phyloP scores from a whole-genome alignment of 805 yeast species.

The Ogataea minuta region DNA sequence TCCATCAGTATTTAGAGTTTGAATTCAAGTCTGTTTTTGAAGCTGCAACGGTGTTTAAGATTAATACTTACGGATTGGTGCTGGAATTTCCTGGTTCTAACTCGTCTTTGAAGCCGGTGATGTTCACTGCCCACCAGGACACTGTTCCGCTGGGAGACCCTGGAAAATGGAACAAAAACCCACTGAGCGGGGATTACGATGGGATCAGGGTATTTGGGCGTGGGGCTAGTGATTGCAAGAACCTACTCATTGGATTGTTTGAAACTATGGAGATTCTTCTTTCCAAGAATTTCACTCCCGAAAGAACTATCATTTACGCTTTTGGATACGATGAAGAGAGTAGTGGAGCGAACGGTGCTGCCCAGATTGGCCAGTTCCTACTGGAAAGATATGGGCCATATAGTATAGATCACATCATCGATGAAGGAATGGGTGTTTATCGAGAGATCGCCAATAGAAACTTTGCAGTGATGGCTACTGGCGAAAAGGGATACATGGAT shows the following conservation, averaged over 20 bases:
- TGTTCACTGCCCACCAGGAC: constrained; percentile 77
- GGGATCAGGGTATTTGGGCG: constrained; percentile 71
- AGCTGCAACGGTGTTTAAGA: constrained; percentile 45
- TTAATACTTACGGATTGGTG: constrained; percentile 63
- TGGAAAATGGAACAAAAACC: constrained; percentile 66
- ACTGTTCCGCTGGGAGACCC: constrained; percentile 72
- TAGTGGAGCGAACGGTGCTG: constrained; percentile 63
- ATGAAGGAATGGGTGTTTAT: constrained; percentile 42
- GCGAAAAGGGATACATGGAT: constrained; percentile 43
- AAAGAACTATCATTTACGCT: constrained; percentile 60
- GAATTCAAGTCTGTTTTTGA: constrained; percentile 54
- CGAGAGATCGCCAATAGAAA: constrained; percentile 33
- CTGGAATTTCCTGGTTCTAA: constrained; percentile 61
- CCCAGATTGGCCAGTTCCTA: constrained; percentile 44
- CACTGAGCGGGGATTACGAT: constrained; percentile 66
- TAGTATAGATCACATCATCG: constrained; percentile 62
- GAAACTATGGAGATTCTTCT: constrained; percentile 63
- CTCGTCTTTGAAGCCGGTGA: constrained; percentile 52
- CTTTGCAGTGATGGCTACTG: constrained; percentile 47
- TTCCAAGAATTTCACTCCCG: constrained; percentile 47
- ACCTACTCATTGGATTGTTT: constrained; percentile 59
- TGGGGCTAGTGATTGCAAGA: constrained; percentile 77
- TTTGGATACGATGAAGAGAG: constrained; percentile 83
- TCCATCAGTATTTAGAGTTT: constrained; percentile 49
- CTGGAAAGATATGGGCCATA: constrained; percentile 57